A percentile compares a stretch with the other conserved stretches of the same genome.
These are phyloP conservation scores for Penicillium coprophilum DNA, from an alignment of 495 filamentous ascomycete species.

Conservation along the genomic window DNA sequence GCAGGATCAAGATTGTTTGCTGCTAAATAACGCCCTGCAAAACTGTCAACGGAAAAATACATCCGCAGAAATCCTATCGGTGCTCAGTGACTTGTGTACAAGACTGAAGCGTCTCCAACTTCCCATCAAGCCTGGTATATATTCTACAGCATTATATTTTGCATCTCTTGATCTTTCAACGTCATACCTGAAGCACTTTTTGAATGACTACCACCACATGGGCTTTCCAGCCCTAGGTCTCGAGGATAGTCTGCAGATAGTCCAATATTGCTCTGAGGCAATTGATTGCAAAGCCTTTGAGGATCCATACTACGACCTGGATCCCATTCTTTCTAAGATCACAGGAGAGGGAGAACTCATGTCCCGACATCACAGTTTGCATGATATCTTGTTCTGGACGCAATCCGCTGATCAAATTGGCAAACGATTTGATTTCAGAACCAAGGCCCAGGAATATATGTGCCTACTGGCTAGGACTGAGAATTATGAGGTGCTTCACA, in stretches of 20 bases:
- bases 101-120: conserved; percentile 24
- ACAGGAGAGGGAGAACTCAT: conserved; percentile 23
- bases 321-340: conserved; percentile 25
- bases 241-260: conserved; percentile 15
- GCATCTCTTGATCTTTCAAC: conserved; percentile 32
- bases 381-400: conserved; percentile 26
- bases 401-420: neutral
- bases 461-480: conserved; percentile 26
- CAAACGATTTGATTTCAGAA: neutral
- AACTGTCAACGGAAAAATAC: conserved; percentile 20
- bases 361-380: conserved; percentile 14
- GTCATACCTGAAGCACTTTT: conserved; percentile 27
- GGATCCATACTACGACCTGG: conserved; percentile 23
- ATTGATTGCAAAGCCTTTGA: conserved; percentile 27
- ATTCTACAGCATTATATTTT: conserved; percentile 13
- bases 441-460: conserved; percentile 15
- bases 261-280: conserved; percentile 22
- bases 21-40: conserved; percentile 11
- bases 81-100: conserved; percentile 29
- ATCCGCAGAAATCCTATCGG: conserved; percentile 30
- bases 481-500: conserved; percentile 14
- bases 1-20: conserved; percentile 3
- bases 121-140: conserved; percentile 23
- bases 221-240: conserved; percentile 3
- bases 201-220: conserved; percentile 18